Evolutionary conservation across 805 yeast genomes (phyloP).

Genomic region (Yarrowia sp.): DNA sequence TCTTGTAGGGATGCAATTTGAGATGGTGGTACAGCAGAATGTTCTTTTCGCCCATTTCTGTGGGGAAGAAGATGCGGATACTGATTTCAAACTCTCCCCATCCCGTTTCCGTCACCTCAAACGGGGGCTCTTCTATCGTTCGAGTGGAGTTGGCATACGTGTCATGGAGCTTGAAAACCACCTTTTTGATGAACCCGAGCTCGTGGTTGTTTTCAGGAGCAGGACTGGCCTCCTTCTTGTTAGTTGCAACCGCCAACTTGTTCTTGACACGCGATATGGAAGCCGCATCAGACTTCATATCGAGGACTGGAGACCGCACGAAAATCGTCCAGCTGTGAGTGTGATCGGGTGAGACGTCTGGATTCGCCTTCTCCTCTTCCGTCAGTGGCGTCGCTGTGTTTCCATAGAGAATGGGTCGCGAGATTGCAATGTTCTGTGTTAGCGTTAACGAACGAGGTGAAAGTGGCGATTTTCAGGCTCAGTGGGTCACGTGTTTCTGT

Average conservation of each 20-base stretch:
- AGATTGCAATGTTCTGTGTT: constrained; percentile 63
- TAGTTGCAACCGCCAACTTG: constrained; percentile 36
- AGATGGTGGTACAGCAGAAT: constrained; percentile 85
- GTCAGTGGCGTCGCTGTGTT: constrained; percentile 76
- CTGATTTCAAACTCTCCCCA: constrained; percentile 99
- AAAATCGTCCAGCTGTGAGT: constrained; percentile 97
- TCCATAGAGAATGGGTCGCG: constrained; percentile 83
- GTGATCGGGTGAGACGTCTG: constrained; percentile 81
- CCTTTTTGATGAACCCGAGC: constrained; percentile 81
- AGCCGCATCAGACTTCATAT: constrained; percentile 52
- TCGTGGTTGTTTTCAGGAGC: constrained; percentile 57
- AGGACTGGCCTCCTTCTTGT: constrained; percentile 39
- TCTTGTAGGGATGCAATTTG: constrained; percentile 84
- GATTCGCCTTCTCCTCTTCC: constrained; percentile 55
- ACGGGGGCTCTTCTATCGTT: constrained; percentile 87
- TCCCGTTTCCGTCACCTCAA: constrained; percentile 94
- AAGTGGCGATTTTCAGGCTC: too few species aligned
- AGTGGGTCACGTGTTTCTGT: too few species aligned
- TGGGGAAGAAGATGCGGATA: constrained; percentile 81
- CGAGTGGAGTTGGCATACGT: constrained; percentile 90
- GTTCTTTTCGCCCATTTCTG: constrained; percentile 89
- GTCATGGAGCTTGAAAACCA: constrained; percentile 93
- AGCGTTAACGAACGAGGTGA: not conserved
- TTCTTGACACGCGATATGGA: constrained; percentile 35
- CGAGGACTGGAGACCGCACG: constrained; percentile 67